A percentile compares a stretch with the other conserved stretches of the same genome.
These are phyloP conservation scores for Sechiopsis laciniata DNA, from an alignment of 306 rosid genomes.

Conservation along the genomic window DNA sequence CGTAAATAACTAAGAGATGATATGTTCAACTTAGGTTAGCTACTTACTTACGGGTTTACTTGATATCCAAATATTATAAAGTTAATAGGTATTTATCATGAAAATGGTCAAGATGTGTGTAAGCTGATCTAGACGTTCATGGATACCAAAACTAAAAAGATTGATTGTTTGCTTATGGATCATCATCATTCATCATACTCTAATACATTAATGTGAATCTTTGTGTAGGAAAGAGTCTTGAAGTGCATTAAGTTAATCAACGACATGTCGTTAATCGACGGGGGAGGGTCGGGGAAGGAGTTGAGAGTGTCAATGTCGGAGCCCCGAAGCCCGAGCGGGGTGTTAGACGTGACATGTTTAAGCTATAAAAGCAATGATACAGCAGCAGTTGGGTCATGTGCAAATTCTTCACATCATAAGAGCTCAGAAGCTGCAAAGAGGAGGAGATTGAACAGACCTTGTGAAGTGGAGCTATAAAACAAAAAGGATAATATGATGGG, in stretches of 20 bases:
- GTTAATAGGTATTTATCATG: too few relatives aligned
- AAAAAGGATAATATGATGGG: neutral
- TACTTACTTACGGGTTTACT: too few relatives aligned
- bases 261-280: constrained; percentile 30
- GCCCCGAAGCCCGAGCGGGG: constrained; percentile 81
- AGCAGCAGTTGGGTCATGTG: constrained; percentile 44
- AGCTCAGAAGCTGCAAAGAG: constrained; percentile 63
- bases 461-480: constrained; percentile 46
- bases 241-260: constrained; percentile 52
- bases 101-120: too few relatives aligned
- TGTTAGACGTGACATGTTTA: constrained; percentile 63
- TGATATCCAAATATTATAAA: too few relatives aligned
- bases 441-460: constrained; percentile 74
- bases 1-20: too few relatives aligned
- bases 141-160: too few relatives aligned
- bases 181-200: constrained; percentile 7
- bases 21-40: too few relatives aligned
- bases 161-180: neutral
- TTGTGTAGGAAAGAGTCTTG: constrained; percentile 65
- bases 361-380: constrained; percentile 74
- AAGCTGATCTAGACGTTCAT: too few relatives aligned
- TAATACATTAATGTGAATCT: constrained; percentile 3
- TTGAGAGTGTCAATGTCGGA: constrained; percentile 35
- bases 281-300: constrained; percentile 27
- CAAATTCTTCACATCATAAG: constrained; percentile 47